Evolutionary conservation across 805 yeast species (phyloP), one percentile per base, ranked within the genome.

Genomic region (Starmerella davenportii): DNA sequence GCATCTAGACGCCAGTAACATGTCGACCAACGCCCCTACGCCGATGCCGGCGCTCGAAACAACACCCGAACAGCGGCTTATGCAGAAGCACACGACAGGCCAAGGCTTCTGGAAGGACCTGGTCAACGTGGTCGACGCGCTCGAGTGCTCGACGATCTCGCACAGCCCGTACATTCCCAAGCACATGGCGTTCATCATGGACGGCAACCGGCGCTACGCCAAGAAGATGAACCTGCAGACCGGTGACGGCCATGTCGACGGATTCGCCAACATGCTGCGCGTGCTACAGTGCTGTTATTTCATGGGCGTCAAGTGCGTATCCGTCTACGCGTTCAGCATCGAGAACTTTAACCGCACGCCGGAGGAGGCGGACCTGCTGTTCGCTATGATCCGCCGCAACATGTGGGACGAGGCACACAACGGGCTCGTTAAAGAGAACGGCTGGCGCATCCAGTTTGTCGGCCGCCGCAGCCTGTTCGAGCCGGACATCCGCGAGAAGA

Each of bases 141-240:
- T 16, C n/a, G 39, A 15, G 19, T n/a, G 32, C 19, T 5, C 19
- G 11, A 8, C 19, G 11, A 7, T 29, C 9, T 7, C 32, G 11
- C 16, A 29, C 8, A 29, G 32, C 13, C 5, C 5, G 19, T 29
- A 29, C 32, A 71, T 79, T 2, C 98, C 98, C 1, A 66, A 68
- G 40, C 98, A 90, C 59, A 68, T 90, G 31, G 98, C 93, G 0
- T 74, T 90, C 52, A 79, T 92, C 39, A 90, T 90, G 96, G 98
- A 90, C 58, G 98, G 98, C 7, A 90, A 90, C 60, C 68, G 98
- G 46, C 67, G 96, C 38, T 90, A 64, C 58, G 96, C 96, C 2
- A 70, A 70, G 43, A 63, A 64, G 39, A 65, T 68, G 38, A 68
- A 74, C 37, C 65, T 85, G 29, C 81, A 79, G 46, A 59, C 78